These are phyloP conservation scores for Wickerhamiella dianesei DNA, from an alignment of 805 yeast genomes.

Conservation along the genomic window DNA sequence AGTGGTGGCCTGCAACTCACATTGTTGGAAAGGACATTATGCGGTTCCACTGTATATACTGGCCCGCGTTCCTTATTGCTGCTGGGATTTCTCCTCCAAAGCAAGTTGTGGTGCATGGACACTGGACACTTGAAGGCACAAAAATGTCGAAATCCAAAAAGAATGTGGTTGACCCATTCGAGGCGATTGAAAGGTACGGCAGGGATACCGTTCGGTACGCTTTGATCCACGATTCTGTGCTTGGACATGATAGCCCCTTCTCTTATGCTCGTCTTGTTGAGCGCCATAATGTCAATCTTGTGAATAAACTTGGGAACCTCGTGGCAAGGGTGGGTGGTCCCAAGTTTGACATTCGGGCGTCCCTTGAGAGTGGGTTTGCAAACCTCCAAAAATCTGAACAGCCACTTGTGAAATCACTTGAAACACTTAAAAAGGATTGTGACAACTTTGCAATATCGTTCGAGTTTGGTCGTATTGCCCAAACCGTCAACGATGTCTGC, in stretches of 20 bases:
- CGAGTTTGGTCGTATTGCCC: slow-evolving; percentile 41
- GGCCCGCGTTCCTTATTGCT: slow-evolving; percentile 88
- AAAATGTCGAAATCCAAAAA: slow-evolving; percentile 93
- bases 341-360: slow-evolving; percentile 39
- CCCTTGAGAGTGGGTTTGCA: slow-evolving; percentile 3
- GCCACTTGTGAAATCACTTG: slow-evolving; percentile 21
- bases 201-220: slow-evolving; percentile 51
- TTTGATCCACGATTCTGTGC: slow-evolving; percentile 57
- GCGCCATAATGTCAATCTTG: slow-evolving; percentile 36
- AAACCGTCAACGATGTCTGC: slow-evolving; percentile 14
- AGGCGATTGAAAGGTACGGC: slow-evolving; percentile 49
- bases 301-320: slow-evolving; percentile 74
- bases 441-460: slow-evolving; percentile 39
- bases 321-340: slow-evolving; percentile 59
- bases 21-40: slow-evolving; percentile 85
- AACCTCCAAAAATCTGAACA: slow-evolving; percentile 27
- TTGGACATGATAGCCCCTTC: slow-evolving; percentile 71
- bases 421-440: slow-evolving; percentile 35
- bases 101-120: slow-evolving; percentile 78
- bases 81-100: slow-evolving; percentile 59
- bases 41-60: slow-evolving; percentile 77
- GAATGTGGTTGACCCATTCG: slow-evolving; percentile 84
- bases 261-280: slow-evolving; percentile 42
- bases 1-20: slow-evolving; percentile 60
- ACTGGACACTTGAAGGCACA: slow-evolving; percentile 79